Evolutionary conservation across 176 grass and related monocot species (phyloP).

Genomic region (Neostapfia colusana): DNA sequence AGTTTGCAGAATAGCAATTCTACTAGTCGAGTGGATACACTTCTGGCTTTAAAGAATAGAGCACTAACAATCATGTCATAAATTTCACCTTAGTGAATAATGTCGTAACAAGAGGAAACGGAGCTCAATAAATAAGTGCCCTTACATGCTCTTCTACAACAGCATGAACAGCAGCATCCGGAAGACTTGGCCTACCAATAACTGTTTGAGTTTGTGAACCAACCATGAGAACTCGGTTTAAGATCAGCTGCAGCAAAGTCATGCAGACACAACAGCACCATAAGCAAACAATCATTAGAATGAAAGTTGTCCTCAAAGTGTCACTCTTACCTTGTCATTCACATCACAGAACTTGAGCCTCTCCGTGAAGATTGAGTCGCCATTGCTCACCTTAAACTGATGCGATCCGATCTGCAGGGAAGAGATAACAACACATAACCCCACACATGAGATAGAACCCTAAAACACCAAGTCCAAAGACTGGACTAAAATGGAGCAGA

Average conservation of each 20-base stretch:
- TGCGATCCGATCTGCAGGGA: slow-evolving; percentile 86
- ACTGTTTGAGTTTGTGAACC: slow-evolving; percentile 81
- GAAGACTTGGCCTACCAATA: slow-evolving; percentile 79
- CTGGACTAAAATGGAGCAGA: slow-evolving; percentile 34
- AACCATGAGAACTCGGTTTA: slow-evolving; percentile 90
- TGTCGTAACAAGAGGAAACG: neutral
- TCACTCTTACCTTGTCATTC: slow-evolving; percentile 74
- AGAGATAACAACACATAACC: neutral
- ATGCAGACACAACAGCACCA: slow-evolving; percentile 30
- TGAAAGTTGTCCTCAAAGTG: neutral
- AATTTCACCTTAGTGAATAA: slow-evolving; percentile 27
- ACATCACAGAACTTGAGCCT: slow-evolving; percentile 90
- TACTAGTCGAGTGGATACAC: slow-evolving; percentile 4
- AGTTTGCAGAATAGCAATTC: slow-evolving; percentile 4
- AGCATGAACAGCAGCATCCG: slow-evolving; percentile 81
- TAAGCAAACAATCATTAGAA: slow-evolving; percentile 15
- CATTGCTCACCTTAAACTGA: slow-evolving; percentile 99
- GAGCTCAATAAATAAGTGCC: slow-evolving; percentile 24
- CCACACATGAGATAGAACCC: slow-evolving; percentile 27
- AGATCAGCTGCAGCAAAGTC: slow-evolving; percentile 63
- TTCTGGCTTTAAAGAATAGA: slow-evolving; percentile 10
- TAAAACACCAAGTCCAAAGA: neutral
- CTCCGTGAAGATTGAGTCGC: slow-evolving; percentile 97
- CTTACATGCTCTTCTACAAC: slow-evolving; percentile 98
- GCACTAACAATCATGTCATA: slow-evolving; percentile 22